Evolutionary conservation across 2,329 filamentous ascomycete species (phyloP), one percentile per base, ranked within the genome.

Genomic region (Fusarium sororula): DNA sequence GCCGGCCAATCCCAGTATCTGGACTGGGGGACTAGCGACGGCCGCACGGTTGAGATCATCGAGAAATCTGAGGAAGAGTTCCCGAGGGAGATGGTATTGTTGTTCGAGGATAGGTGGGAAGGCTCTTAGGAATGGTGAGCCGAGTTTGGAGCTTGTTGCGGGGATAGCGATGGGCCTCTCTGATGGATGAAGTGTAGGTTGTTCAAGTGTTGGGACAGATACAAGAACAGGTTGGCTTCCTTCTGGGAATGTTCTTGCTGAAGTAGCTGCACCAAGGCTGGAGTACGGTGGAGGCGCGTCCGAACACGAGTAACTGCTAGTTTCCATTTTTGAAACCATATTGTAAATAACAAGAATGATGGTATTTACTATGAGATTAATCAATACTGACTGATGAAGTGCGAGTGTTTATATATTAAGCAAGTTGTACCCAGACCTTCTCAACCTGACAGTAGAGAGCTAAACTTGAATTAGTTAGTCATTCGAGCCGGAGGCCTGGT

Each of bases 41-140:
- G 42, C 10, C 6, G 45, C 32, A 9, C 57, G 57, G 12, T 54
- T 60, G 35, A 60, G 57, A 5, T 54, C 57, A 39, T 60, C 57
- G 6, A 60, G 57, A 9, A 60, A 60, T 15, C 57, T 60, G 12
- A 60, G 44, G 26, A 60, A 60, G 37, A 32, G 45, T 20, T 60
- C 57, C 2, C 57, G 35, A 3, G 57, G 35, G 2, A 54, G 37
- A 30, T 53, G 47, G 4, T 60, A 54, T 35, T n/a, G 18, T 1
- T 24, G 4, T 38, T 60, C 17, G 5, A 60, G 57, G 24, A 60
- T 22, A 9, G 35, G 57, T 9, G 57, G 45, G 7, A 60, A 60
- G 9, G 57, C 45, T 14, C 57, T 26, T 13, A 60, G 5, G 5
- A 60, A 60, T 2, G 45, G 45, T 1, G 57, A 60, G 7, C 57